Percentiles rank a stretch among this genome's conserved stretches.
Conservation (phyloP, 768 basidiomycete genomes). For the Boletus vinaceobasis region DNA sequence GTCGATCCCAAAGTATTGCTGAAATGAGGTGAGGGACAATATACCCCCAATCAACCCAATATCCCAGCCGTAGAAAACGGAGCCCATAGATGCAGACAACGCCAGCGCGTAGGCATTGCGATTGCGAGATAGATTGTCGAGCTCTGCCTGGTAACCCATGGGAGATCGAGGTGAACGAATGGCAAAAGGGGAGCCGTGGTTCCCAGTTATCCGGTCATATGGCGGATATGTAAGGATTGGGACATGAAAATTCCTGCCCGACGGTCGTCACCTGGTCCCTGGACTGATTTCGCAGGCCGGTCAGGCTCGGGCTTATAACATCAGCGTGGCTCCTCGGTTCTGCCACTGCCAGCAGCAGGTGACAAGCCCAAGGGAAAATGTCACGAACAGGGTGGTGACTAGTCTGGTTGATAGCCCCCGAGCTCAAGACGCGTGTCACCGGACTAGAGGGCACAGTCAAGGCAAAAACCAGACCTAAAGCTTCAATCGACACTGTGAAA, state of each 20-base stretch:
- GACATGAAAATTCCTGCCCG: not conserved
- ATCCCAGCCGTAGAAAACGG: constrained; percentile 51
- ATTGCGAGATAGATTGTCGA: constrained; percentile 29
- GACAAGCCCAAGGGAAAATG: too few relatives aligned
- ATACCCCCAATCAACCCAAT: constrained; percentile 50
- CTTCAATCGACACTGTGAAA: too few relatives aligned
- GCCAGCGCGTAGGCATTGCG: constrained; percentile 47
- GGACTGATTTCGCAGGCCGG: not conserved
- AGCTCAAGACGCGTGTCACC: too few relatives aligned
- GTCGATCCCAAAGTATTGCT: constrained; percentile 46
- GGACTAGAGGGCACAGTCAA: too few relatives aligned
- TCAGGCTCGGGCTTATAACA: not conserved
- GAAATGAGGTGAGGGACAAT: constrained; percentile 43
- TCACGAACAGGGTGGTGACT: too few relatives aligned
- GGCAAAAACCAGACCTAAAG: too few relatives aligned
- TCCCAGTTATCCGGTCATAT: not conserved
- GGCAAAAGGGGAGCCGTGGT: not conserved
- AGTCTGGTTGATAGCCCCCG: too few relatives aligned
- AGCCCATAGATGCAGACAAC: constrained; percentile 44
- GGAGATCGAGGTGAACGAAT: not conserved
- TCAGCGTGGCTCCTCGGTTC: not conserved
- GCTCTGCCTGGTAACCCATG: constrained; percentile 27
- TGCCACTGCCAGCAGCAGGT: not conserved
- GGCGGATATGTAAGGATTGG: not conserved
- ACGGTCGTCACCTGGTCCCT: not conserved